These are phyloP conservation scores for Peronospora farinosa DNA, from an alignment of 352 stramenopile genomes.

Conservation along the genomic window DNA sequence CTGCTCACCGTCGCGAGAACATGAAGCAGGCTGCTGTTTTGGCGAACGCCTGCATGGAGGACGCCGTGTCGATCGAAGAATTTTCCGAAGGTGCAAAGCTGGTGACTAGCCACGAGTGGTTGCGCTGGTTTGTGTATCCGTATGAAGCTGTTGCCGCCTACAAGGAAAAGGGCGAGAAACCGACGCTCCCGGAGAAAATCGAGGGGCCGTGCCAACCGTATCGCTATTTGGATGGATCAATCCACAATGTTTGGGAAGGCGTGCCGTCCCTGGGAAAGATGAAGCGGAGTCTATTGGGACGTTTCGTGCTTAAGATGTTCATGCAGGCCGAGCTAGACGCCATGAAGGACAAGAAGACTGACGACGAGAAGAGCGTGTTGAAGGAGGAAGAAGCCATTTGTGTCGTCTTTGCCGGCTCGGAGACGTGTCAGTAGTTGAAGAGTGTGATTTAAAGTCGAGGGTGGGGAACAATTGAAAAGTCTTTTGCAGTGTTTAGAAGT, in stretches of 20 bases:
- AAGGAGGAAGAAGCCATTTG: conserved; percentile 29
- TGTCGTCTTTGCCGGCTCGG: conserved; percentile 24
- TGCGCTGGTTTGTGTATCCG: conserved; percentile 40
- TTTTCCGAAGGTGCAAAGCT: conserved; percentile 21
- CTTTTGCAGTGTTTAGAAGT: not conserved
- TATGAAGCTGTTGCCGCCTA: conserved; percentile 25
- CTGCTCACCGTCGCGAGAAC: conserved; percentile 23
- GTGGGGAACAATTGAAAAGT: conserved; percentile 1
- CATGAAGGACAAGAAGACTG: conserved; percentile 30
- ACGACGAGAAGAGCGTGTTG: conserved; percentile 21
- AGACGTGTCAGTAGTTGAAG: conserved; percentile 17
- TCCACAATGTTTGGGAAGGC: conserved; percentile 20
- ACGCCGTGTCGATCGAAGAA: conserved; percentile 11
- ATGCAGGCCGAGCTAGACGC: conserved; percentile 28
- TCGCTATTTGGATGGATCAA: conserved; percentile 19
- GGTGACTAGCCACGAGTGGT: conserved; percentile 17
- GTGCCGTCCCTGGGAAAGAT: conserved; percentile 21
- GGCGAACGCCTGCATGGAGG: conserved; percentile 21
- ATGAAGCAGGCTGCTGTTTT: conserved; percentile 21
- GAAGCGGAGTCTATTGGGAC: conserved; percentile 23
- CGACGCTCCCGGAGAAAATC: conserved; percentile 21
- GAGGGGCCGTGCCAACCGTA: conserved; percentile 30
- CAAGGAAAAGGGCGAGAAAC: conserved; percentile 21
- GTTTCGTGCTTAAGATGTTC: conserved; percentile 25
- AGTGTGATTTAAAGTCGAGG: conserved; percentile 2